Evolutionary conservation across 202 grass and related monocot species (phyloP), one percentile per base, ranked within the genome.

Genomic region (Eragrostis tef): DNA sequence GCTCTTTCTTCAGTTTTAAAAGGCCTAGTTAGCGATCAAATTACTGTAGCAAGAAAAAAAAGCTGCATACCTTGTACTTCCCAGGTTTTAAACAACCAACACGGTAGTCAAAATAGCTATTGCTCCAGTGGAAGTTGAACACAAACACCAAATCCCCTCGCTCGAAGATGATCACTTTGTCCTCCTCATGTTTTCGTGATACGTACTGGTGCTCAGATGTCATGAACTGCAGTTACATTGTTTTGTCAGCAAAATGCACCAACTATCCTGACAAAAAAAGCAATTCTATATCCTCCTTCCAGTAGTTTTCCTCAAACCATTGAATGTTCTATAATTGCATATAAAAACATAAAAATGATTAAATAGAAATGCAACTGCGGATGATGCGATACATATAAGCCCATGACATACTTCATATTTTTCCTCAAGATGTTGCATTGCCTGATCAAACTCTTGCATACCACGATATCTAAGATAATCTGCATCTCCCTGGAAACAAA

Each of bases 121-220:
- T 93, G 34, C 77, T 88, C 89, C 96, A 95, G 74, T 99, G 96
- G 80, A 99, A 99, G 78, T 99, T 99, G 89, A 99, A 95, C 75
- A 99, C 92, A 54, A 99, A 99, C 64, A 99, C 83, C 76, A 95
- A 93, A 57, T 99, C 71, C 42, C 88, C 96, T 82, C 93, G 87
- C 86, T 99, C 96, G 14, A 95, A 99, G 69, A 95, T 48, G 74
- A 99, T 90, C 77, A 99, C 85, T 70, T 88, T 99, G 78, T 99
- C 93, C 49, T 88, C 92, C 80, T 99, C 96, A 66, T 99, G 90
- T 81, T 95, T 95, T 78, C 89, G 89, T 46, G 93, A 99, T 80
- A 99, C 86, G 36, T 91, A 99, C 85, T 84, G 89, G 79, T 98
- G 96, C 44, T 91, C 87, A 62, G 96, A 87, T 75, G 96, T 95